phyloP scores from a whole-genome alignment of 1,139 yeast genomes.

The Schwanniomyces etchellsii region DNA sequence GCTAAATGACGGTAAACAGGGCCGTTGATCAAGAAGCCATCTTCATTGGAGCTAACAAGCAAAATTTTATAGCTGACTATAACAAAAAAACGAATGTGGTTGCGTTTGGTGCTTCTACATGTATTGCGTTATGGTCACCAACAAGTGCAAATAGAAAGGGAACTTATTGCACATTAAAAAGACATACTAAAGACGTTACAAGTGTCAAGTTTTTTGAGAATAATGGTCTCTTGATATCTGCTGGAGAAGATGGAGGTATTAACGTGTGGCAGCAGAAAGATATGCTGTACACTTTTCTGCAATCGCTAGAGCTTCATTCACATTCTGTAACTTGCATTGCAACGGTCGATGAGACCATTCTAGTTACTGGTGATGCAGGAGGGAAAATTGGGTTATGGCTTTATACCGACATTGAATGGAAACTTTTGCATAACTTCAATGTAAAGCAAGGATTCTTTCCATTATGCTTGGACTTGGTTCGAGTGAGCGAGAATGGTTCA shows the following conservation, averaged over 20 bases:
- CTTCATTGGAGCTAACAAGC: slow-evolving; percentile 77
- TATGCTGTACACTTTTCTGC: slow-evolving; percentile 18
- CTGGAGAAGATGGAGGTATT: slow-evolving; percentile 60
- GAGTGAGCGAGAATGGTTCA: slow-evolving; percentile 26
- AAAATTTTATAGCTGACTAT: slow-evolving; percentile 62
- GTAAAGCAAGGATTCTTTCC: slow-evolving; percentile 58
- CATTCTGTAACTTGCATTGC: slow-evolving; percentile 49
- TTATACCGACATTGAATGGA: slow-evolving; percentile 14
- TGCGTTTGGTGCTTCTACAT: slow-evolving; percentile 74
- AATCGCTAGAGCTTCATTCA: slow-evolving; percentile 31
- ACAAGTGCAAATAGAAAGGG: slow-evolving; percentile 36
- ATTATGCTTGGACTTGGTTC: slow-evolving; percentile 50
- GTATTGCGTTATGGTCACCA: slow-evolving; percentile 76
- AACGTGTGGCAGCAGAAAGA: slow-evolving; percentile 48
- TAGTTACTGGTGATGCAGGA: slow-evolving; percentile 63
- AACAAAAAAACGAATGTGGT: slow-evolving; percentile 32
- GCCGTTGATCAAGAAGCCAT: slow-evolving; percentile 45
- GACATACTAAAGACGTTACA: slow-evolving; percentile 53
- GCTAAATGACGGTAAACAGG: background rate
- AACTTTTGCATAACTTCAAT: slow-evolving; percentile 25
- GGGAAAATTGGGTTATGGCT: slow-evolving; percentile 56
- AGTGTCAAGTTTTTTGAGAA: slow-evolving; percentile 53
- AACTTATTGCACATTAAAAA: slow-evolving; percentile 49
- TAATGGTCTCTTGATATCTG: slow-evolving; percentile 46
- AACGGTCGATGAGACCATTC: slow-evolving; percentile 24